phyloP scores from a whole-genome alignment of 2,329 filamentous ascomycete genomes.

The Grosmannia huntii region DNA sequence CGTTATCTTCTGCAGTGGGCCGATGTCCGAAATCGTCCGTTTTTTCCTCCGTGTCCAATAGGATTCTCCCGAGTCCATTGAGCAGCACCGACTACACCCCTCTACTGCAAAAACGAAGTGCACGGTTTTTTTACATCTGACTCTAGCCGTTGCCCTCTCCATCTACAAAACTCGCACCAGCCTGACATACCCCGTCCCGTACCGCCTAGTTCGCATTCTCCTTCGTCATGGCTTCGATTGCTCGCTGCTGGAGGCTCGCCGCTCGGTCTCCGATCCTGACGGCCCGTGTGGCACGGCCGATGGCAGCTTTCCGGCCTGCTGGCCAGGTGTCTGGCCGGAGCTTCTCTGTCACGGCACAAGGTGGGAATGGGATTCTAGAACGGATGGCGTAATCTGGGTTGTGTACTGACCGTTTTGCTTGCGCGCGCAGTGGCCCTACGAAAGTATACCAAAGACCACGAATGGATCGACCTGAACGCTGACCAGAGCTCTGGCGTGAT shows the following conservation, averaged over 20 bases:
- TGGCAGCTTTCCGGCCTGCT: constrained; percentile 21
- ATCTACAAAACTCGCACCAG: background rate
- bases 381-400: background rate
- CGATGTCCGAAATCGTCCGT: constrained; percentile 9
- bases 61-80: background rate
- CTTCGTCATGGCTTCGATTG: constrained; percentile 47
- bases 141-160: background rate
- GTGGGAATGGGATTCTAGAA: constrained; percentile 16
- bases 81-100: background rate
- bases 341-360: constrained; percentile 33
- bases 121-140: background rate
- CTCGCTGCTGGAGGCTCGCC: constrained; percentile 35
- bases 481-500: constrained; percentile 70
- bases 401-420: background rate
- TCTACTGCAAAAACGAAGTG: background rate
- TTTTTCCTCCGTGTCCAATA: constrained; percentile 2
- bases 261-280: constrained; percentile 33
- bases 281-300: constrained; percentile 21
- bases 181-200: background rate
- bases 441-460: constrained; percentile 93
- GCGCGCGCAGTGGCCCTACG: constrained; percentile 31
- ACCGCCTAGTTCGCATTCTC: background rate
- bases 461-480: constrained; percentile 85
- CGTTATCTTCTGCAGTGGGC: background rate
- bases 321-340: constrained; percentile 26